phyloP scores from a whole-genome alignment of 192 early-diverging fungal species.

The Backusella mclennaniae region DNA sequence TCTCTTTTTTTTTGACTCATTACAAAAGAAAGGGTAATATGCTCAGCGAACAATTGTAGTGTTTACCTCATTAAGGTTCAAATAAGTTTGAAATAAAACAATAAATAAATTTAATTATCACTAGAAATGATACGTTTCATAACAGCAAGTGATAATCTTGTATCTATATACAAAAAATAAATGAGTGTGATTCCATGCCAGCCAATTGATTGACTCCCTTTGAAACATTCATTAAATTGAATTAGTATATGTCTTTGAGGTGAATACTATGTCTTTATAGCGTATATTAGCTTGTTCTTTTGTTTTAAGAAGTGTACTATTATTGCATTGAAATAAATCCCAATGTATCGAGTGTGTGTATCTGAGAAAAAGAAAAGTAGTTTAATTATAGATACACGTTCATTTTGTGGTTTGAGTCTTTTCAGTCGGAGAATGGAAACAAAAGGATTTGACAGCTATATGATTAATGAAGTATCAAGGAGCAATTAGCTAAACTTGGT shows the following conservation, averaged over 20 bases:
- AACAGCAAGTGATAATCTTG: background rate
- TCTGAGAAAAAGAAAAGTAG: background rate
- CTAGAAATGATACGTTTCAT: background rate
- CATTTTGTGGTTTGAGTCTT: background rate
- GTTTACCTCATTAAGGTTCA: background rate
- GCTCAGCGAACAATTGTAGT: no score
- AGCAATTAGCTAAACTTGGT: conserved; percentile 1
- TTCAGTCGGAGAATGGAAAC: background rate
- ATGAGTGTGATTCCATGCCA: background rate
- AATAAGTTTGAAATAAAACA: background rate
- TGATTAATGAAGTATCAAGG: background rate
- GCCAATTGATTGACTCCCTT: background rate
- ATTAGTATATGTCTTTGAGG: background rate
- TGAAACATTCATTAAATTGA: background rate
- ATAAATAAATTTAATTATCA: background rate
- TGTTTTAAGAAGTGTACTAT: background rate
- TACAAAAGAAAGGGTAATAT: no score
- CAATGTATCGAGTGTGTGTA: background rate
- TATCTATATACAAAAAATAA: background rate
- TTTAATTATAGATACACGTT: background rate
- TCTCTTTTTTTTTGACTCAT: no score
- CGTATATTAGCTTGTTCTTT: background rate
- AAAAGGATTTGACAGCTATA: background rate
- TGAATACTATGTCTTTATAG: background rate
- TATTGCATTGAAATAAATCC: background rate